phyloP scores from a whole-genome alignment of 1,284 basidiomycete genomes.

The Sparassis latifolia region DNA sequence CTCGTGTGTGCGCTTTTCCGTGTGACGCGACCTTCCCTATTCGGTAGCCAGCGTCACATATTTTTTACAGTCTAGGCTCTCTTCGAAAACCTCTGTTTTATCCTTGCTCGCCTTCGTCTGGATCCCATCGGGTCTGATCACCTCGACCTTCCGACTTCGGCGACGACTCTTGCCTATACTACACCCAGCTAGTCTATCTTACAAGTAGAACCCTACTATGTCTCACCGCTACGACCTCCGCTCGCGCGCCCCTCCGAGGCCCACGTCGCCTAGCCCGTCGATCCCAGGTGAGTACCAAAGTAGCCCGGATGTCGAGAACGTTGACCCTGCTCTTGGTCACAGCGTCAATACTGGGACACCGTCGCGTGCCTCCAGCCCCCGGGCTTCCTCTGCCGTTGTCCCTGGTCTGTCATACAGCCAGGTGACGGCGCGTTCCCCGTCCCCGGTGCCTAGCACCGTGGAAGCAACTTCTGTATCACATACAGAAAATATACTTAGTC shows the following conservation, averaged over 20 bases:
- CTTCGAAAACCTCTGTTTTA: not conserved
- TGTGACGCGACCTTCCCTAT: conserved; percentile 2
- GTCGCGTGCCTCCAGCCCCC: not conserved
- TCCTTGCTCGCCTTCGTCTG: not conserved
- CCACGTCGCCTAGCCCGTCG: not conserved
- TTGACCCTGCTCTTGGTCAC: too few relatives aligned
- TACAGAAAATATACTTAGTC: too few relatives aligned
- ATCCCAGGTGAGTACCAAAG: not conserved
- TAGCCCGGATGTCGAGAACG: not conserved
- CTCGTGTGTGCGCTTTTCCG: not conserved
- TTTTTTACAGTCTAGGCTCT: not conserved
- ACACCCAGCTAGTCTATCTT: too few relatives aligned
- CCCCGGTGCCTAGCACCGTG: too few relatives aligned
- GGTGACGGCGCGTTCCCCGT: not conserved
- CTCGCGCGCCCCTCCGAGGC: not conserved
- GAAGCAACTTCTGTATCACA: not conserved
- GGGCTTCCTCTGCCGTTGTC: not conserved
- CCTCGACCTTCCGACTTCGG: not conserved
- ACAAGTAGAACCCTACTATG: too few relatives aligned
- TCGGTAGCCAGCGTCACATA: not conserved
- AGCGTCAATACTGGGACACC: too few relatives aligned
- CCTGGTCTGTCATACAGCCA: not conserved
- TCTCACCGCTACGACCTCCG: not conserved
- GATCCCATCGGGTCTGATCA: not conserved
- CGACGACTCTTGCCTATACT: not conserved